phyloP scores from a whole-genome alignment of 805 yeast genomes.

The Barnettozyma pratensis region DNA sequence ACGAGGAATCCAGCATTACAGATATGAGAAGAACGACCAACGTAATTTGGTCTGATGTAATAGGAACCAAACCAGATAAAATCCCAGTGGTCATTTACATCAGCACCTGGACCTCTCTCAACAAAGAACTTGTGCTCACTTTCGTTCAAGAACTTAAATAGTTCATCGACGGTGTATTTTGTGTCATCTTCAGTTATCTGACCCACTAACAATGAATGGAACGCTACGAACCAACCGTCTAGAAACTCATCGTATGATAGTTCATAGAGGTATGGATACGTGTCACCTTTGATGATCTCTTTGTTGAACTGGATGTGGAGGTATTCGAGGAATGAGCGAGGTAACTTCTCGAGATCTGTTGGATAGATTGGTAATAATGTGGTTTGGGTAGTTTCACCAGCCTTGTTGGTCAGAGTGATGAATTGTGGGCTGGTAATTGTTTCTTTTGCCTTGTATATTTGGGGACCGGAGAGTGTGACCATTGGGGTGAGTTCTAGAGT shows the following conservation, averaged over 20 bases:
- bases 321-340: conserved; percentile 41
- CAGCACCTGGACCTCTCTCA: neutral
- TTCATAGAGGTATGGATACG: conserved; percentile 58
- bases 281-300: conserved; percentile 66
- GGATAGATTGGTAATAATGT: conserved; percentile 59
- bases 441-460: conserved; percentile 27
- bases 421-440: conserved; percentile 28
- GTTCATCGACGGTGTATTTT: conserved; percentile 19
- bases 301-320: conserved; percentile 51
- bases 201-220: conserved; percentile 56
- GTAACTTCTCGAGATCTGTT: conserved; percentile 36
- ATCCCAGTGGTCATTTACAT: conserved; percentile 34
- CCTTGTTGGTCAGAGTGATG: conserved; percentile 21
- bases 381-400: conserved; percentile 38
- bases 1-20: conserved; percentile 89
- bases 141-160: conserved; percentile 3
- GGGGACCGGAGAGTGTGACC: conserved; percentile 24
- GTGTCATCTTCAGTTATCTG: conserved; percentile 27
- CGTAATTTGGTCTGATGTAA: conserved; percentile 81
- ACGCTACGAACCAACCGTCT: conserved; percentile 64
- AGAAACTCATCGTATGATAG: conserved; percentile 45
- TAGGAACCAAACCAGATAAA: conserved; percentile 61
- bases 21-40: conserved; percentile 78
- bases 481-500: neutral
- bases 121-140: neutral